These are phyloP conservation scores for Pythium rhizo-oryzae DNA, from an alignment of 352 stramenopile genomes.

Conservation along the genomic window DNA sequence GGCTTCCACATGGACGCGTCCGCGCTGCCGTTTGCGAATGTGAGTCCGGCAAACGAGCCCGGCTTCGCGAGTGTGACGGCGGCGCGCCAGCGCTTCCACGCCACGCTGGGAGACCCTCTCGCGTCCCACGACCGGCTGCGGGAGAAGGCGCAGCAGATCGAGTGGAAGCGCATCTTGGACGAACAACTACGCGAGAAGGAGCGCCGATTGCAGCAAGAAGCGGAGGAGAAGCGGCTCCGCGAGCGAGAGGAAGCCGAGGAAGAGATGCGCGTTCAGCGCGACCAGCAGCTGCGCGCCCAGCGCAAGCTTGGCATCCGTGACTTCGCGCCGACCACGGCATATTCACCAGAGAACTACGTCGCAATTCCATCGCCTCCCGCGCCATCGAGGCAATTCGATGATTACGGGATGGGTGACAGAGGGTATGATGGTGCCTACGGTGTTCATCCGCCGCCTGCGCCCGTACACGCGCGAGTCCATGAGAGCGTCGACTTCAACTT, in stretches of 20 bases:
- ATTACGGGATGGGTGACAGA: not conserved
- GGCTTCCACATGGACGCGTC: slow-evolving; percentile 28
- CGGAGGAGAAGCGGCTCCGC: slow-evolving; percentile 36
- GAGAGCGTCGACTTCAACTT: slow-evolving; percentile 24
- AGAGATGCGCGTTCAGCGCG: slow-evolving; percentile 52
- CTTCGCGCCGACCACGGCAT: slow-evolving; percentile 5
- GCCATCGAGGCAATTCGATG: not conserved
- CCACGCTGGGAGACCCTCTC: slow-evolving; percentile 47
- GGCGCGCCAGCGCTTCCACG: slow-evolving; percentile 52
- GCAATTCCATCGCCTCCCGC: slow-evolving; percentile 21
- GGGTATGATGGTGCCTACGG: not conserved
- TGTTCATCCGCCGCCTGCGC: slow-evolving; percentile 31
- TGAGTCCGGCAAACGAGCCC: slow-evolving; percentile 8
- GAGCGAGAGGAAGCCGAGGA: slow-evolving; percentile 50
- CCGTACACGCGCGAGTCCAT: slow-evolving; percentile 7
- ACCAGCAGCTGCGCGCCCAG: slow-evolving; percentile 67
- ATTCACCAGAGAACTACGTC: slow-evolving; percentile 23
- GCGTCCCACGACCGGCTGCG: slow-evolving; percentile 47
- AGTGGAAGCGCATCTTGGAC: slow-evolving; percentile 70
- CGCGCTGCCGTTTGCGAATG: slow-evolving; percentile 14
- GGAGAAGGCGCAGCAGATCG: slow-evolving; percentile 68
- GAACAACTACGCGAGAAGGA: slow-evolving; percentile 77
- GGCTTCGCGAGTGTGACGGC: slow-evolving; percentile 25
- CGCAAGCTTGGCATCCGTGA: slow-evolving; percentile 34
- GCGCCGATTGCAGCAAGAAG: slow-evolving; percentile 47